Evolutionary conservation across 768 basidiomycete species (phyloP), one percentile per base, ranked within the genome.

Genomic region (Hirschioporus abietinus): DNA sequence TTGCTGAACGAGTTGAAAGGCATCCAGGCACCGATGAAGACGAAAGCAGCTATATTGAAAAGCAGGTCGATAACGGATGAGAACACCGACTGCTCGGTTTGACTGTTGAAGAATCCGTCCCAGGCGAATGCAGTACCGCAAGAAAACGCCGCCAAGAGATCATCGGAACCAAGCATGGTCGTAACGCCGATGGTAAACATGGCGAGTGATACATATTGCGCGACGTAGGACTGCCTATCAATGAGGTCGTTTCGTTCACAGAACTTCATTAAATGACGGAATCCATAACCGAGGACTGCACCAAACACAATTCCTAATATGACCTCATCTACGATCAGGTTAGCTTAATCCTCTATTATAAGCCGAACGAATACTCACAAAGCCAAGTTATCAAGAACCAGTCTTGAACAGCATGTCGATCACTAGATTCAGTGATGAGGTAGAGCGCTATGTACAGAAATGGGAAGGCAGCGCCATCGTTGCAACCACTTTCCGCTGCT

Each of bases 1-100:
- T 93, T 83, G 67, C 81, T 78, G 80, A 96, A 99, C 63, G 83
- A 82, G 72, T 83, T 76, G 77, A 99, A 99, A 0, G 97, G 97
- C 86, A 96, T 96, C 89, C 96, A 95, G 35, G 96, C 96, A 68
- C 97, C 97, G 68, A 99, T 91, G 74, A 91, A 98, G 63, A 98
- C 88, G 80, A 99, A 98, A 3, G 92, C 92, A 30, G 95, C 93
- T 68, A 95, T 86, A 79, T 98, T 98, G 86, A 97, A 96, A 66
- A 99, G 82, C 70, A 98, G 80, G 77, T 99, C 94, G 73, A 99
- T 94, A 71, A 99, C 96, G 77, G 93, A 94, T 70, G 90, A 92
- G 82, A 99, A 99, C 68, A 95, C 89, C 30, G 93, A 86, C 75
- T 98, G 96, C 74, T 97, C 96, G 0, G 95, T 97, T 72, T 95